These are phyloP conservation scores for Coleophoma eucalyptorum DNA, from an alignment of 2,329 filamentous ascomycete species.

Conservation along the genomic window DNA sequence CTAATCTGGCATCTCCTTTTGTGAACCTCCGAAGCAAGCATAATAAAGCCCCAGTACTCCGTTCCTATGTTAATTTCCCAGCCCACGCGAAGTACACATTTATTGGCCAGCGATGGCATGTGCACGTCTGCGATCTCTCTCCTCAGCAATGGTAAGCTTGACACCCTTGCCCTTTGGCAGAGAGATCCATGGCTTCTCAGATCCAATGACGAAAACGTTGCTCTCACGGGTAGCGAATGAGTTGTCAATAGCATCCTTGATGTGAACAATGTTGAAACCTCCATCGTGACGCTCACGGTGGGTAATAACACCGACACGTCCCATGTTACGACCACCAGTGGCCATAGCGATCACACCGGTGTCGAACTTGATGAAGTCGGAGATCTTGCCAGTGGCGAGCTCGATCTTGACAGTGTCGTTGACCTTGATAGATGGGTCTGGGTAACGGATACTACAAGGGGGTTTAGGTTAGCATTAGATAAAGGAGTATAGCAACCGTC, in stretches of 20 bases:
- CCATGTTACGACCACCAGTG: slow-evolving; percentile 99
- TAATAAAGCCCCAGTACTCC: slow-evolving; percentile 25
- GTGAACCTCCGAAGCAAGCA: slow-evolving; percentile 15
- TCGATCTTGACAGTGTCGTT: slow-evolving; percentile 99
- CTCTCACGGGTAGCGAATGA: slow-evolving; percentile 97
- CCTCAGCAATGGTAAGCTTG: slow-evolving; percentile 98
- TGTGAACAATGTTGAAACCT: slow-evolving; percentile 99
- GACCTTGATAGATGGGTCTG: slow-evolving; percentile 97
- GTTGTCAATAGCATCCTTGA: slow-evolving; percentile 99
- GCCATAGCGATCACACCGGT: slow-evolving; percentile 97
- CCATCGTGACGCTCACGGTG: slow-evolving; percentile 99
- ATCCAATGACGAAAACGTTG: slow-evolving; percentile 99
- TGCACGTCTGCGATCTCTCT: slow-evolving; percentile 96
- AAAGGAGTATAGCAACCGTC: slow-evolving; percentile 26
- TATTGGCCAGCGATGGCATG: slow-evolving; percentile 28
- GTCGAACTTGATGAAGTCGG: slow-evolving; percentile 98
- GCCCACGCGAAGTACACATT: slow-evolving; percentile 21
- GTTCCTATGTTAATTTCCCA: slow-evolving; percentile 21
- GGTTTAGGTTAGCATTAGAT: slow-evolving; percentile 24
- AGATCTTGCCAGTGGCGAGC: slow-evolving; percentile 93
- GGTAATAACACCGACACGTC: slow-evolving; percentile 99
- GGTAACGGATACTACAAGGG: slow-evolving; percentile 89
- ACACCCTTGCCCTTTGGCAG: slow-evolving; percentile 99
- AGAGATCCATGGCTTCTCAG: slow-evolving; percentile 98
- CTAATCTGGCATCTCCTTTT: slow-evolving; percentile 20